Conservation (phyloP, 1,139 yeast genomes). For the Pichia sp. region DNA sequence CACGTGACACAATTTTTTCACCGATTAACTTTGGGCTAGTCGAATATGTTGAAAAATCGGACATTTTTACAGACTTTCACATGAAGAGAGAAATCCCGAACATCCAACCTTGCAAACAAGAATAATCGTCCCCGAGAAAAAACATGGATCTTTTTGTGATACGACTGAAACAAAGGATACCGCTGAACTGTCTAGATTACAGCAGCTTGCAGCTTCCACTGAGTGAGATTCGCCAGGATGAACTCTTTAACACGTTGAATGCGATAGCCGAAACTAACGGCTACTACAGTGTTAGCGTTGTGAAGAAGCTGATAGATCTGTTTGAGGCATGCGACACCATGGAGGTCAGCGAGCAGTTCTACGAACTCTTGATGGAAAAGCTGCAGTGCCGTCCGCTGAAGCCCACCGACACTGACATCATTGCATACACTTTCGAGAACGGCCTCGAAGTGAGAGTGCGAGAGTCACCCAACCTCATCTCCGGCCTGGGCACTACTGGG, state of each 20-base stretch:
- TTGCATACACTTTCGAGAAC: constrained; percentile 40
- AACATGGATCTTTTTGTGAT: constrained; percentile 18
- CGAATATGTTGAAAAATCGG: no score
- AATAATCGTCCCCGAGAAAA: no score
- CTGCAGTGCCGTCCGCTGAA: constrained; percentile 38
- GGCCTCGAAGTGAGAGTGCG: constrained; percentile 39
- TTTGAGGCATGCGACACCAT: constrained; percentile 28
- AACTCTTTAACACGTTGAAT: constrained; percentile 24
- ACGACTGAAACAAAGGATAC: constrained; percentile 33
- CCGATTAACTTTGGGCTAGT: no score
- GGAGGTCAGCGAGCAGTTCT: constrained; percentile 44
- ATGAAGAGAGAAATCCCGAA: no score
- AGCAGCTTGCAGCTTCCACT: constrained; percentile 4
- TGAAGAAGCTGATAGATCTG: constrained; percentile 39
- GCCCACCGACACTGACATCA: constrained; percentile 45
- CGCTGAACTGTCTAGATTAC: constrained; percentile 20
- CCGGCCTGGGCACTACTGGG: constrained; percentile 82
- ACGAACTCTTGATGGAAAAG: constrained; percentile 46
- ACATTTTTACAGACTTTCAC: no score
- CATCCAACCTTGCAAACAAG: no score
- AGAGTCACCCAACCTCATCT: constrained; percentile 62
- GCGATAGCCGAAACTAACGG: constrained; percentile 38
- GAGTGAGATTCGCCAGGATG: constrained; percentile 18
- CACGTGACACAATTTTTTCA: no score
- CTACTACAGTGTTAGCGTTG: constrained; percentile 45